Base-by-base conservation (phyloP, 441 rosid species). In the Populus tomentosa region DNA sequence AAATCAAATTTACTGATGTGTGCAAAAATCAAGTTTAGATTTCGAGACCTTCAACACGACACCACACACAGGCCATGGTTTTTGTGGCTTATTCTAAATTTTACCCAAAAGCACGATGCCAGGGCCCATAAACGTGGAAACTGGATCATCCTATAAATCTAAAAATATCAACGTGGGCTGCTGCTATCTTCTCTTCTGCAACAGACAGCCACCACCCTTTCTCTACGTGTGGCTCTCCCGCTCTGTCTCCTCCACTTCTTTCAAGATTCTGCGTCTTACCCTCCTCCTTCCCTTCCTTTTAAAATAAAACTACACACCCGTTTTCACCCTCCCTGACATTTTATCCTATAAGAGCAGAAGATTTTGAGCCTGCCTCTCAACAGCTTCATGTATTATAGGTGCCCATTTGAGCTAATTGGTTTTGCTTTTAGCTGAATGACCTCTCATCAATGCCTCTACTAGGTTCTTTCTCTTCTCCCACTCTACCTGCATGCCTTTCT, bases 391-490 rank as follows among this genome's bases (percentile, higher is more conserved):
- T 14, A 13, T 50, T 14, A 2, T 68, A 7, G 59, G 67, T 40
- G 46, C 20, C 53, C 30, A 16, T 65, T 73, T 78, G 70, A 71
- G 76, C 35, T 70, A 63, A 30, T 32, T 26, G 26, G 11, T 75
- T 67, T 36, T 69, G 82, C 69, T 11, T 80, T 79, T 77, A 72
- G 75, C 85, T 86, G 89, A 81, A 85, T 87, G 90, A 87, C 65
- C 87, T 77, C 86, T 85, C 77, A 80, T 88, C 88, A 85, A 89
- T 89, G 92, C 87, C 88, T 86, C 82, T 85, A 33, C 71, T 89
- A 86, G 90, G 92, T 89, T 61, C 76, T 35, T 10, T 42, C 73
- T 50, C 14, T 40, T 70, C 70, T 5, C 30, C 67, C 33, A 6
- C 59, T 23, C 77, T 38, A 10, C 36, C 13, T n/a, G 3, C 21